Conservation (phyloP, 1,284 basidiomycete genomes). For the Trichosporon inkin region DNA sequence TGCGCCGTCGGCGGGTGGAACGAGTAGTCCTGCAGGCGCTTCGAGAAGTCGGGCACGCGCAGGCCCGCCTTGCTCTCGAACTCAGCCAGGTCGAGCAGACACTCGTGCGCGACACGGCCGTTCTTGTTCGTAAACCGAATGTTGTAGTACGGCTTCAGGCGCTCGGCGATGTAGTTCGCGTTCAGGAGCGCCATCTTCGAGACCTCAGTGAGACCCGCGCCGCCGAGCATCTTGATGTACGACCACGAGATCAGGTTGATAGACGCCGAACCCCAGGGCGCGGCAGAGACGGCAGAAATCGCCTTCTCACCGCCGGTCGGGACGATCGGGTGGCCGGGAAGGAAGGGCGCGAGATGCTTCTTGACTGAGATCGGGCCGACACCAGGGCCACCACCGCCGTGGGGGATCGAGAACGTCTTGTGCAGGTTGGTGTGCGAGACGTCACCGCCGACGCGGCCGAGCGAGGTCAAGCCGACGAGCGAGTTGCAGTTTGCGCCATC, state of each 20-base stretch:
- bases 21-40: constrained; percentile 64
- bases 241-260: constrained; percentile 98
- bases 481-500: constrained; percentile 97
- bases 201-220: constrained; percentile 75
- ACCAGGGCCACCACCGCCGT: constrained; percentile 95
- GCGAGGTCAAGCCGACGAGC: constrained; percentile 90
- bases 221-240: constrained; percentile 96
- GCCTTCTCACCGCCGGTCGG: constrained; percentile 63
- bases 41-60: constrained; percentile 93
- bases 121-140: constrained; percentile 86
- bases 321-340: constrained; percentile 83
- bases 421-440: constrained; percentile 97
- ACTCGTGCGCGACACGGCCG: constrained; percentile 88
- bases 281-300: constrained; percentile 84
- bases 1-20: constrained; percentile 50
- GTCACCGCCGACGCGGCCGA: constrained; percentile 92
- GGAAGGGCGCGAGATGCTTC: constrained; percentile 87
- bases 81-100: constrained; percentile 90
- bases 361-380: constrained; percentile 88
- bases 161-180: constrained; percentile 94
- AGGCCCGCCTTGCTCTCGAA: constrained; percentile 83
- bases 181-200: constrained; percentile 84
- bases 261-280: constrained; percentile 89
- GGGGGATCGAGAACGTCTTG: constrained; percentile 70
- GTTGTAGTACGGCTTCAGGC: constrained; percentile 79